Base-by-base conservation (phyloP, 306 rosid species). In the Luffa aegyptiaca region DNA sequence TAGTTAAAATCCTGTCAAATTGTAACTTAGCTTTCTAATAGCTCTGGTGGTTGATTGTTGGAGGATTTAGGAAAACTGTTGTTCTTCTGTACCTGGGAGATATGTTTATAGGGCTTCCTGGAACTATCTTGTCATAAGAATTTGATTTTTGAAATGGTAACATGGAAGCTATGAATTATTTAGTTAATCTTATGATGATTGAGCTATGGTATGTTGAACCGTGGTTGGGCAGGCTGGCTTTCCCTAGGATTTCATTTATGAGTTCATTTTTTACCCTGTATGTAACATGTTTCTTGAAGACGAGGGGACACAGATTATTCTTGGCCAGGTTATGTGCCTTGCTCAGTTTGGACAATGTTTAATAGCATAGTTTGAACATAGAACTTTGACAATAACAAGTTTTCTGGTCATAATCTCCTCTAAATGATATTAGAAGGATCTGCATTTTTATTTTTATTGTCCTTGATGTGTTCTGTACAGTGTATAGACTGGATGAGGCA, bases 31-130 rank as follows among this genome's bases (percentile, higher is more conserved):
- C 77, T 49, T 73, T 45, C 61, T 31, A 45, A 6, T 49, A 36
- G 62, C 4, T 51, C 61, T 74, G 59, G 52, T 49, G 78, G 58
- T 72, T 74, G 59, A 74, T 49, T 62, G 58, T 72, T 48, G 57
- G 3, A 48, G 77, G 77, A 13, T 72, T 16, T 72, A 13, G 14
- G 16, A 46, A 31, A 51, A 18, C 45, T 49, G 51, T 36, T 73
- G 8, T 36, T 3, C 61, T 6, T 46, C 44, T 7, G 26, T 73
- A 26, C 17, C 55, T 14, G 13, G 45, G 4, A 26, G 44, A 2
- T 74, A 16, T 73, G 59, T 10, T 52, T 36, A 26, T 26, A 31
- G 13, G 45, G 31, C 56, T 74, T 20, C 33, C 1, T 51, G 39
- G 11, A 26, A 8, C 77, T 21, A 49, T n/a, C 8, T 42, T 18